These are phyloP conservation scores for Cinnamomum chago DNA, from an alignment of 164 flowering plant species.

Conservation along the genomic window DNA sequence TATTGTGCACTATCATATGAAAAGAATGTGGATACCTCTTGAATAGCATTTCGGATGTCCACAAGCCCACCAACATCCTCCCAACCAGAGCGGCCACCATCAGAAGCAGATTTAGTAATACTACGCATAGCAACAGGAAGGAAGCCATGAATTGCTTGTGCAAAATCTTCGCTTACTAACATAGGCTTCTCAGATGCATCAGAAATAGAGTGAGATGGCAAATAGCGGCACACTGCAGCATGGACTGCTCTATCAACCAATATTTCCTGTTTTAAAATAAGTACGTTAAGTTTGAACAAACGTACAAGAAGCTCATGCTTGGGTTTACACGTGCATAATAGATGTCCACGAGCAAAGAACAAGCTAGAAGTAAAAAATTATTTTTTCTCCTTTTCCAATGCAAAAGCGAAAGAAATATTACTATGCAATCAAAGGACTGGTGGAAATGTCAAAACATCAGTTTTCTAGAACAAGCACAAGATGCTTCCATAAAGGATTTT, in stretches of 20 bases:
- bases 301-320: neutral
- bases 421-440: no score
- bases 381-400: no score
- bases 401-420: no score
- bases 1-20: neutral
- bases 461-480: neutral
- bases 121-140: slow-evolving; percentile 95
- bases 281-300: neutral
- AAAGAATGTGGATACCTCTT: slow-evolving; percentile 50
- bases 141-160: slow-evolving; percentile 73
- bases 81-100: slow-evolving; percentile 88
- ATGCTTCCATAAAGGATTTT: neutral
- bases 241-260: slow-evolving; percentile 91
- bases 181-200: slow-evolving; percentile 30
- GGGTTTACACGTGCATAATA: neutral
- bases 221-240: slow-evolving; percentile 69
- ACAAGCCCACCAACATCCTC: slow-evolving; percentile 93
- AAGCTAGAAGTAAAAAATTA: no score
- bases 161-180: slow-evolving; percentile 64
- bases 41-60: slow-evolving; percentile 66
- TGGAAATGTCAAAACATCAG: no score
- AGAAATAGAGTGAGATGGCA: slow-evolving; percentile 31
- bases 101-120: slow-evolving; percentile 68
- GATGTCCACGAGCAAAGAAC: neutral
- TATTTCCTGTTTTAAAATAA: slow-evolving; percentile 55